A percentile compares a stretch with the other conserved stretches of the same genome.
phyloP scores from a whole-genome alignment of 2,329 filamentous ascomycete genomes.

The Microcyclosporella mali region DNA sequence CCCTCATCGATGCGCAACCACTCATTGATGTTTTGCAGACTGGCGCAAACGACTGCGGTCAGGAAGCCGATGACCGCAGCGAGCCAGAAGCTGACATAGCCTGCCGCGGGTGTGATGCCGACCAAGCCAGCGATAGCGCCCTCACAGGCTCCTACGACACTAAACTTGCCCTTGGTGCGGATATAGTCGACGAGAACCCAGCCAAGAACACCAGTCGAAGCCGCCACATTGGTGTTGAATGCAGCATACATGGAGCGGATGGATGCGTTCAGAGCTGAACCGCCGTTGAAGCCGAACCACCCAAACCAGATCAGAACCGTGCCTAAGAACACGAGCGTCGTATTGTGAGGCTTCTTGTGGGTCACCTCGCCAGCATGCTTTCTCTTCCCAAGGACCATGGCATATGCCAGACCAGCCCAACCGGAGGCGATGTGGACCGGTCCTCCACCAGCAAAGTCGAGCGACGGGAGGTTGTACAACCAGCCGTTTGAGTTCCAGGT shows the following conservation, averaged over 20 bases:
- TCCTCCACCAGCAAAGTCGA: conserved; percentile 58
- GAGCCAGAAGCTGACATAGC: conserved; percentile 28
- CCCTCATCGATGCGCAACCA: conserved; percentile 53
- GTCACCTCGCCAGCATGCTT: conserved; percentile 43
- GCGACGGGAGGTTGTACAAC: conserved; percentile 55
- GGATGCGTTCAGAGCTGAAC: conserved; percentile 48
- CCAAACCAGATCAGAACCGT: conserved; percentile 62
- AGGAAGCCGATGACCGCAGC: conserved; percentile 53
- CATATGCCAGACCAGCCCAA: conserved; percentile 59
- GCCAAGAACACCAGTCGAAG: conserved; percentile 48
- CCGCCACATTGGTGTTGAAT: conserved; percentile 55
- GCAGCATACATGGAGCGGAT: conserved; percentile 50
- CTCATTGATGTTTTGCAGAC: conserved; percentile 47
- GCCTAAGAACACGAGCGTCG: conserved; percentile 57
- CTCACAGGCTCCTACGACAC: conserved; percentile 51
- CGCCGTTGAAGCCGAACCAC: conserved; percentile 56
- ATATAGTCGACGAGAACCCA: conserved; percentile 51
- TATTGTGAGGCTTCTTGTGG: conserved; percentile 56
- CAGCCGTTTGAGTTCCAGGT: conserved; percentile 63
- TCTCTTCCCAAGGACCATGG: conserved; percentile 57
- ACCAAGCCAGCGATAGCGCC: conserved; percentile 55
- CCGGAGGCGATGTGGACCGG: conserved; percentile 60
- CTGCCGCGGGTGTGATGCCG: conserved; percentile 54
- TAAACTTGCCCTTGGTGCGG: conserved; percentile 47
- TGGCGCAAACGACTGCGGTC: conserved; percentile 47